Evolutionary conservation across 352 stramenopile genomes (phyloP).

Genomic region (Peronospora farinosa): DNA sequence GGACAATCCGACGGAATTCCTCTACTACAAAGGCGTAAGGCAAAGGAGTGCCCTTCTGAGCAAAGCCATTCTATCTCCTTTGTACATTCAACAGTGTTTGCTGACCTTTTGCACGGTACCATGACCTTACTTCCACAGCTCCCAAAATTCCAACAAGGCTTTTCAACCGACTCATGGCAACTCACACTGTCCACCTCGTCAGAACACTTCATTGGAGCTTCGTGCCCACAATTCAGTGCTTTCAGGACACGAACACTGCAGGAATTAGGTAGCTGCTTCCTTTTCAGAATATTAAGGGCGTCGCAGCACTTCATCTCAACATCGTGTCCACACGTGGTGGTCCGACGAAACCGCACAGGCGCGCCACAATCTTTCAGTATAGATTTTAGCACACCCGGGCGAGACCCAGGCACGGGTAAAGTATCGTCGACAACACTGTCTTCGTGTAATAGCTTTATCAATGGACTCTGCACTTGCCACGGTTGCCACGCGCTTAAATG

Average conservation of each 20-base stretch:
- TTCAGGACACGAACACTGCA: constrained; percentile 34
- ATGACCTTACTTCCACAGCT: constrained; percentile 34
- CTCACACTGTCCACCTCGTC: constrained; percentile 24
- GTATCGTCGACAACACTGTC: constrained; percentile 40
- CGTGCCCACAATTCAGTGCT: constrained; percentile 36
- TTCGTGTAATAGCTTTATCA: constrained; percentile 24
- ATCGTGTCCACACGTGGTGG: constrained; percentile 48
- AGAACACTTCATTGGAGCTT: constrained; percentile 35
- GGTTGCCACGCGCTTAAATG: constrained; percentile 41
- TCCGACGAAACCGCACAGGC: constrained; percentile 35
- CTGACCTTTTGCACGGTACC: constrained; percentile 17
- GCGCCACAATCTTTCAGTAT: constrained; percentile 35
- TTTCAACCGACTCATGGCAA: constrained; percentile 36
- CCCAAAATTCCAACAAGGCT: constrained; percentile 55
- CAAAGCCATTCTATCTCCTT: constrained; percentile 42
- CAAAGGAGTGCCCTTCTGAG: constrained; percentile 28
- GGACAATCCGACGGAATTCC: constrained; percentile 50
- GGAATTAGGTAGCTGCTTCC: constrained; percentile 3
- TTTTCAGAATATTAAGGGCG: constrained; percentile 38
- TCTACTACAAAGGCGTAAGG: constrained; percentile 40
- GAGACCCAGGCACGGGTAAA: constrained; percentile 20
- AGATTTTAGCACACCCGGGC: constrained; percentile 21
- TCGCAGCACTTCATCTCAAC: constrained; percentile 45
- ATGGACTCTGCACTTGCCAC: constrained; percentile 25
- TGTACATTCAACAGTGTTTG: constrained; percentile 32